Base-by-base conservation (phyloP, 202 grass and related monocot genomes). In the Bolboschoenoplectus hybrid region DNA sequence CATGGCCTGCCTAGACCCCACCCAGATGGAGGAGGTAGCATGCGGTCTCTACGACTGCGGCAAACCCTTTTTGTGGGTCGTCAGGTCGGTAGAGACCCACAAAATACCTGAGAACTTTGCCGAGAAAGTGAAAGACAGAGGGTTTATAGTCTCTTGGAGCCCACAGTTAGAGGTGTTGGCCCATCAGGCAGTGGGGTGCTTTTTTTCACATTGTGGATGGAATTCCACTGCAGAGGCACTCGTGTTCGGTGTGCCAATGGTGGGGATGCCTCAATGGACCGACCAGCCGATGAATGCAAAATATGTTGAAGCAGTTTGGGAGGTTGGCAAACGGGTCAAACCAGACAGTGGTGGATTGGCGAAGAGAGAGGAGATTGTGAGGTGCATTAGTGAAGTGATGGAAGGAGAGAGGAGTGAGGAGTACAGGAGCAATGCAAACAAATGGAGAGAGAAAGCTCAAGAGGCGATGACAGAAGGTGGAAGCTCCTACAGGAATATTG, bases 141-240 rank as follows among this genome's bases (percentile, higher is more conserved):
- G 89, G 6, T 63, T 40, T 55, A 84, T 97, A 46, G 91, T 95
- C 19, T 35, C 86, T 39, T 97, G 95, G 95, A 84, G 86, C 81
- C 95, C 95, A 20, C 92, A 97, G 84, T 73, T 95, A 85, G 91
- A 97, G 85, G 95, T 94, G 61, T 89, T 97, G 69, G 91, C 87
- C 6, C 86, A 97, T 85, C 51, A 52, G 32, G 85, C 92, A 39
- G 89, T 94, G 11, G 92, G 92, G 2, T 97, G 95, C 80, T 95
- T 97, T 81, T 82, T 97, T 50, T 93, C 93, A 0, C 95, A 97
- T 82, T 97, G 93, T 63, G 93, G 93, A 1, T 98, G 95, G 93
- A 98, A 98, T 89, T 98, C 93, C n/a, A 95, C 91, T 14, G 60
- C 14, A 10, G 95, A 98, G 89, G 91, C 87, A 45, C 71, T 95